phyloP scores from a whole-genome alignment of 1,284 basidiomycete species.

The Trichosporon sp. region DNA sequence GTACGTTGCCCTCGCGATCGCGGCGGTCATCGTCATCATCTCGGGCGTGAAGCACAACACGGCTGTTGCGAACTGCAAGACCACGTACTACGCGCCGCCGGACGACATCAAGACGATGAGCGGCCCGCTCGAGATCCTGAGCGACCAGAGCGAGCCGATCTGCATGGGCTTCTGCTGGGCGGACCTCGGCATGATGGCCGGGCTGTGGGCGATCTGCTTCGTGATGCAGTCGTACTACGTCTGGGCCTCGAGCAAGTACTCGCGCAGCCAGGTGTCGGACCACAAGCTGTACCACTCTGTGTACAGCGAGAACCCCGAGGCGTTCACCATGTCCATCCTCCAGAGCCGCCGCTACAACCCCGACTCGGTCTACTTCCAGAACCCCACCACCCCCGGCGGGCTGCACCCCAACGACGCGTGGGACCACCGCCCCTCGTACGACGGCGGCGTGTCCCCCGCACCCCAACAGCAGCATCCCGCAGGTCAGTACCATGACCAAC shows the following conservation, averaged over 20 bases:
- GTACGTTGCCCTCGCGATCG: constrained; percentile 63
- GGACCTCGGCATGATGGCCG: constrained; percentile 83
- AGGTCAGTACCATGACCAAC: constrained; percentile 17
- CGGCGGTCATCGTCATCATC: constrained; percentile 72
- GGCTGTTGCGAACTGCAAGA: constrained; percentile 64
- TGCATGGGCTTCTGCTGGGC: constrained; percentile 87
- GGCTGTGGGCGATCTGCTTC: constrained; percentile 70
- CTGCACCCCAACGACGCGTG: constrained; percentile 57
- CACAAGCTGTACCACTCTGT: constrained; percentile 74
- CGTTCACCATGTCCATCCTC: constrained; percentile 58
- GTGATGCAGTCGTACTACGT: constrained; percentile 62
- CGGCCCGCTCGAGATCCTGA: constrained; percentile 26
- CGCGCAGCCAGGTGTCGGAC: constrained; percentile 66
- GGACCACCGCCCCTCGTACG: constrained; percentile 62
- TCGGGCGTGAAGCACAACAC: constrained; percentile 68
- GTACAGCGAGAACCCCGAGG: constrained; percentile 54
- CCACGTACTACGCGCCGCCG: constrained; percentile 50
- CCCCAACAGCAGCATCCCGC: constrained; percentile 13
- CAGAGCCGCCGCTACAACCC: constrained; percentile 62
- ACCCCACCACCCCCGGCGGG: constrained; percentile 22
- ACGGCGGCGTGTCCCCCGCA: constrained; percentile 27
- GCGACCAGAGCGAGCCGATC: constrained; percentile 59
- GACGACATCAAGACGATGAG: constrained; percentile 42
- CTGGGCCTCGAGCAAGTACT: constrained; percentile 65
- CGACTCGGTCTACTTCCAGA: constrained; percentile 40